phyloP scores from a whole-genome alignment of 2,329 filamentous ascomycete species.

The Lecanoromycetidae sp. region DNA sequence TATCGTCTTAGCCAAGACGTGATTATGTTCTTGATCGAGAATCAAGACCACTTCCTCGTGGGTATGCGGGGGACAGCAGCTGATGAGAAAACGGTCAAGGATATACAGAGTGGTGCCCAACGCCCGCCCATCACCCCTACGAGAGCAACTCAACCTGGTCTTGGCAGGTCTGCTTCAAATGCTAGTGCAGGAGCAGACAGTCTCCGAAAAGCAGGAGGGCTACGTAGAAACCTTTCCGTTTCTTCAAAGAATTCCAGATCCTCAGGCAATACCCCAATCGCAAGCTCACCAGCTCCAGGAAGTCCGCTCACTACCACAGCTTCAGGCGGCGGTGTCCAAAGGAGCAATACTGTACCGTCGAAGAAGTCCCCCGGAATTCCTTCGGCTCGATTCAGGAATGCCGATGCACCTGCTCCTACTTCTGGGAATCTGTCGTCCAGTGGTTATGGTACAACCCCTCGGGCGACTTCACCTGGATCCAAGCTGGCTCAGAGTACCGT shows the following conservation, averaged over 20 bases:
- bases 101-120: conserved; percentile 55
- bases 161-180: conserved; percentile 70
- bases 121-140: conserved; percentile 39
- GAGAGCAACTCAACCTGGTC: conserved; percentile 41
- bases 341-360: conserved; percentile 87
- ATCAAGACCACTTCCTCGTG: conserved; percentile 95
- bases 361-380: conserved; percentile 68
- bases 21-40: conserved; percentile 93
- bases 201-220: conserved; percentile 63
- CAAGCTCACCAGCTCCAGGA: conserved; percentile 48
- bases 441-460: background rate
- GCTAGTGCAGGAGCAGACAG: conserved; percentile 83
- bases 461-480: conserved; percentile 5
- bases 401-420: conserved; percentile 41
- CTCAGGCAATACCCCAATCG: conserved; percentile 59
- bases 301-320: conserved; percentile 39
- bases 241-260: conserved; percentile 77
- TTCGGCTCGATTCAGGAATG: conserved; percentile 53
- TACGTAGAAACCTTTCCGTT: conserved; percentile 81
- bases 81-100: conserved; percentile 63
- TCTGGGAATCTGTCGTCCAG: conserved; percentile 25
- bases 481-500: background rate
- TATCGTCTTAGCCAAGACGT: conserved; percentile 95
- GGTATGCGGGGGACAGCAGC: conserved; percentile 98
- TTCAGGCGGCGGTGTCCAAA: conserved; percentile 47